Evolutionary conservation across 75 land plant genomes (phyloP).

Genomic region (Sequoia sempervirens): DNA sequence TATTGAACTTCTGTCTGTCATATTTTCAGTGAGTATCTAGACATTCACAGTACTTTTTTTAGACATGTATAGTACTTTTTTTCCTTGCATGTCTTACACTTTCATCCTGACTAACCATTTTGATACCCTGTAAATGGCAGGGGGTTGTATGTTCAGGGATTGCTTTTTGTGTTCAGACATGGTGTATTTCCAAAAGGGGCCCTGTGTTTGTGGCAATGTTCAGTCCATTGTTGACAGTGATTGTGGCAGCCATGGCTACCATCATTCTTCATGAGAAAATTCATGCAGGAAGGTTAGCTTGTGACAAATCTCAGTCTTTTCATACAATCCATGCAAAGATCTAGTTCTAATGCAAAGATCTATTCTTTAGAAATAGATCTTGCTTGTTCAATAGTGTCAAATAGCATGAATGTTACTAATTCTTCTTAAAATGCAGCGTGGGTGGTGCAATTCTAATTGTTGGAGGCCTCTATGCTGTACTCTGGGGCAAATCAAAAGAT

Average conservation of each 20-base stretch:
- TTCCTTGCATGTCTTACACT: background rate
- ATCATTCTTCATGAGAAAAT: slow-evolving; percentile 54
- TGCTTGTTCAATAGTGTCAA: background rate
- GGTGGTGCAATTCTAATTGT: background rate
- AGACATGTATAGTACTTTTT: background rate
- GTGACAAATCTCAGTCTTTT: background rate
- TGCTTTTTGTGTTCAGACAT: slow-evolving; percentile 59
- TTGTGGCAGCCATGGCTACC: slow-evolving; percentile 51
- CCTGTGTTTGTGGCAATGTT: slow-evolving; percentile 67
- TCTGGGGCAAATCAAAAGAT: slow-evolving; percentile 1
- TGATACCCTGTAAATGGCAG: slow-evolving; percentile 24
- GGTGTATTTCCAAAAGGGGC: slow-evolving; percentile 71
- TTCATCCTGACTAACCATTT: background rate
- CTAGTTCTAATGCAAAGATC: background rate
- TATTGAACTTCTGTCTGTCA: slow-evolving; percentile 15
- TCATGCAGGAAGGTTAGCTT: slow-evolving; percentile 61
- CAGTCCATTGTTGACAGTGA: slow-evolving; percentile 54
- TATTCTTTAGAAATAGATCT: background rate
- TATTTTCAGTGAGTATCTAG: slow-evolving; percentile 24
- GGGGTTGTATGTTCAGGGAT: slow-evolving; percentile 67
- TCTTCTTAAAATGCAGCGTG: background rate
- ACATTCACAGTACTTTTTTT: background rate
- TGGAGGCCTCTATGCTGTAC: background rate
- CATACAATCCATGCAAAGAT: background rate
- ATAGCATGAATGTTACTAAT: background rate